Evolutionary conservation across 805 yeast genomes (phyloP).

Genomic region (Candida chauliodis): DNA sequence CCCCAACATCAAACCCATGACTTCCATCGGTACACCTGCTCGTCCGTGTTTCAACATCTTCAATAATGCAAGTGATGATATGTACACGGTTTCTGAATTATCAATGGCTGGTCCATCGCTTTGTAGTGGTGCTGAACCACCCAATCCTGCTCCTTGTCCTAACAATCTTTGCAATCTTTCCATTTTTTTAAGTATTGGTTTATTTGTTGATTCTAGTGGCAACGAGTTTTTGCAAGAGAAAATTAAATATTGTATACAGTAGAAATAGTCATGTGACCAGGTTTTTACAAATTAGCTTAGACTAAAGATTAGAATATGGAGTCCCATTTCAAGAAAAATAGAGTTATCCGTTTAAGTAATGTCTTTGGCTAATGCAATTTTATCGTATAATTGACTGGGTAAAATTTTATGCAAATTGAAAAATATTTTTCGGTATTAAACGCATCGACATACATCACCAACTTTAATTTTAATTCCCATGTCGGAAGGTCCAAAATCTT

Average conservation of each 20-base stretch:
- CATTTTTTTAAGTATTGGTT: constrained; percentile 21
- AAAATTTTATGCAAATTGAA: no score
- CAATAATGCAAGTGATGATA: constrained; percentile 88
- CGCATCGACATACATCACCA: neutral
- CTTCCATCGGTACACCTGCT: constrained; percentile 78
- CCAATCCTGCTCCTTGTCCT: constrained; percentile 44
- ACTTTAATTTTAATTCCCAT: constrained; percentile 4
- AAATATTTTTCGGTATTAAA: constrained; percentile 2
- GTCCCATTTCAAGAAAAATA: no score
- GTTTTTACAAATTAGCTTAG: no score
- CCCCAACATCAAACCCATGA: constrained; percentile 98
- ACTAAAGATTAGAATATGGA: no score
- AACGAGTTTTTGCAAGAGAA: constrained; percentile 1
- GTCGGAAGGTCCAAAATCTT: constrained; percentile 13
- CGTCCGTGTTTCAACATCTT: constrained; percentile 98
- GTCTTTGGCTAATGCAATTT: no score
- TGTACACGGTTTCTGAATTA: constrained; percentile 93
- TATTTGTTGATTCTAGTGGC: constrained; percentile 5
- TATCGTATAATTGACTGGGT: no score
- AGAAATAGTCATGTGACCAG: constrained; percentile 4
- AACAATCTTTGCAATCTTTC: constrained; percentile 49
- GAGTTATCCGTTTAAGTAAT: no score
- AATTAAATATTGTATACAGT: neutral
- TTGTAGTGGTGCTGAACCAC: constrained; percentile 42
- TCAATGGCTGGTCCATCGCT: constrained; percentile 81